Base-by-base conservation (phyloP, 2,329 filamentous ascomycete species). In the Grosmannia serpens region DNA sequence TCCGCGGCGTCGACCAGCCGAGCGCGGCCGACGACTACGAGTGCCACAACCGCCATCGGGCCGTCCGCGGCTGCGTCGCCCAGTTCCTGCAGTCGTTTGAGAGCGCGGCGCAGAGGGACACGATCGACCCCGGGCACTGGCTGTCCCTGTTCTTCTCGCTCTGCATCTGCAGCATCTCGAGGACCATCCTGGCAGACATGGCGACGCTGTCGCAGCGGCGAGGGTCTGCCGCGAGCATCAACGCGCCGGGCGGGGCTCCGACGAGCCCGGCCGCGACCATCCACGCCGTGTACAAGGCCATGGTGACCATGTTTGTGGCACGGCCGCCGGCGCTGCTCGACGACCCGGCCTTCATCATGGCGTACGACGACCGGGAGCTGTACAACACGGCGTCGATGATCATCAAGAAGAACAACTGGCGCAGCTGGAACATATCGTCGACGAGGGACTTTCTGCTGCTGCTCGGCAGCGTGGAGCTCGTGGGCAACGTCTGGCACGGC, bases 81-180 rank as follows among this genome's bases (percentile, higher is more conserved):
- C 73, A 78, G 53, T 82, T 81, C 59, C 67, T 84, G 26, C 75
- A 78, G 61, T 75, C 77, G 0, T 77, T 83, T 56, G 81, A 83
- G 62, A 69, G 68, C 4, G 71, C 71, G 22, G 67, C 74, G 58
- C 70, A 71, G 27, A 69, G 69, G 35, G 67, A 69, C n/a, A 67
- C 69, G 6, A 66, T 74, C 26, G 71, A 72, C 27, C 69, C 73
- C 10, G 74, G 73, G 62, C 71, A 71, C 58, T 81, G 78, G 75
- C 66, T 82, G 20, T 77, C 80, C 2, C 66, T 75, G 4, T 81
- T 83, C 60, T 70, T 80, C 55, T 77, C 81, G 15, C 67, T 84
- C 22, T 82, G 80, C 66, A 77, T 84, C n/a, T 82, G 84, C 64
- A 83, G 79, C 65, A 71, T 80, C 31, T 73, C 78, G 24, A 75